Conservation (phyloP, 177 flowering plant species). For the Vitis hybrid region DNA sequence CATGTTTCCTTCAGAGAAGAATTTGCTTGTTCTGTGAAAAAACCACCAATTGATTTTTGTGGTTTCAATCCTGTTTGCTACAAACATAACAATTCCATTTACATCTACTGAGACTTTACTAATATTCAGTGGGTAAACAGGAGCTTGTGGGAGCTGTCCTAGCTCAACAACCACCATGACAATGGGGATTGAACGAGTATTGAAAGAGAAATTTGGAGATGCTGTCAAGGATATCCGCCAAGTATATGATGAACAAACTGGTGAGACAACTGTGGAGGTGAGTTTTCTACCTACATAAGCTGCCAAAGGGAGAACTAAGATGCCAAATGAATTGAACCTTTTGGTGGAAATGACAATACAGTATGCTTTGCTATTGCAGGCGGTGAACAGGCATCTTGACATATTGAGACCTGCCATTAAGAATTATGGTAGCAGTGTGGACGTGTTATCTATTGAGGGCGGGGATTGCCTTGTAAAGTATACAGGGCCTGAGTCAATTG, state of each 20-base stretch:
- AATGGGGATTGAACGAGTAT: conserved; percentile 91
- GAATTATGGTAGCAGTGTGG: conserved; percentile 88
- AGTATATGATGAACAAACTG: conserved; percentile 59
- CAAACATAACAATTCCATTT: too few species aligned
- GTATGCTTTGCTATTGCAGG: conserved; percentile 42
- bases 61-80: too few species aligned
- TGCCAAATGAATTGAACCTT: background rate
- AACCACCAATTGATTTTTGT: too few species aligned
- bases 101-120: background rate
- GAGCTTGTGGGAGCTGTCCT: conserved; percentile 94
- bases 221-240: conserved; percentile 78
- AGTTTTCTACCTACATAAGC: conserved; percentile 1
- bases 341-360: background rate
- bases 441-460: conserved; percentile 69
- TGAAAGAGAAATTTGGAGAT: conserved; percentile 93
- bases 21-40: background rate
- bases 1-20: too few species aligned
- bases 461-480: conserved; percentile 76
- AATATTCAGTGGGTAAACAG: conserved; percentile 31
- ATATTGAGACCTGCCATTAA: conserved; percentile 86
- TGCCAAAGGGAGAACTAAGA: background rate
- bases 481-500: conserved; percentile 84
- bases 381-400: conserved; percentile 80
- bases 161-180: conserved; percentile 98
- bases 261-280: conserved; percentile 72